Evolutionary conservation across 768 basidiomycete species (phyloP).

Genomic region (Epithele typhae): DNA sequence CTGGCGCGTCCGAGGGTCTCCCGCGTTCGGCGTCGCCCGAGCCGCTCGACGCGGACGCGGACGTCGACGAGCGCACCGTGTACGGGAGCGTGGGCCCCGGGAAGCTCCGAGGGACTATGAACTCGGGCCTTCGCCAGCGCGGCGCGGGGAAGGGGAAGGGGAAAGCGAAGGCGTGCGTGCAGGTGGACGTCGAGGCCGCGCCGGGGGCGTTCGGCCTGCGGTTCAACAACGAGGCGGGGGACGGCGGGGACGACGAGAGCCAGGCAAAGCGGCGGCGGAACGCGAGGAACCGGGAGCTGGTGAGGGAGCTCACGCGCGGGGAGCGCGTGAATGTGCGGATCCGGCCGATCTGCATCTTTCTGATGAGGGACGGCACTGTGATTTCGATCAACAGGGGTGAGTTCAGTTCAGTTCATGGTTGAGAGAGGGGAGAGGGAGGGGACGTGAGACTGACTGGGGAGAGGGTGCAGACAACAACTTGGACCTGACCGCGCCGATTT

Average conservation of each 20-base stretch:
- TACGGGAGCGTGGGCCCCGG: slow-evolving; percentile 19
- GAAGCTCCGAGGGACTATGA: too few species aligned
- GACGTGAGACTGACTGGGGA: neutral
- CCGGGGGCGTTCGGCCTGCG: neutral
- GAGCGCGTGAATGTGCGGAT: slow-evolving; percentile 58
- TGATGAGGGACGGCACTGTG: slow-evolving; percentile 55
- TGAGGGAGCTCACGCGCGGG: slow-evolving; percentile 42
- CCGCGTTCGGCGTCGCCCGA: slow-evolving; percentile 35
- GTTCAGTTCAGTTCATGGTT: neutral
- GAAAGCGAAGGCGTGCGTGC: slow-evolving; percentile 6
- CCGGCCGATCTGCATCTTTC: slow-evolving; percentile 63
- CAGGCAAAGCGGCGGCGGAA: slow-evolving; percentile 14
- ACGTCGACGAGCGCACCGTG: slow-evolving; percentile 27
- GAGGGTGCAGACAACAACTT: slow-evolving; percentile 36
- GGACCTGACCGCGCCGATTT: slow-evolving; percentile 51
- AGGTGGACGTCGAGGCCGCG: slow-evolving; percentile 18
- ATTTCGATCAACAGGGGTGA: slow-evolving; percentile 8
- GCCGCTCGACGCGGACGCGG: slow-evolving; percentile 21
- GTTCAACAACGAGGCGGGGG: slow-evolving; percentile 3
- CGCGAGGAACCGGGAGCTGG: slow-evolving; percentile 23
- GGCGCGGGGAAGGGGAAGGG: slow-evolving; percentile 5
- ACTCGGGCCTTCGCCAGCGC: slow-evolving; percentile 14
- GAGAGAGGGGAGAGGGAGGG: too few species aligned
- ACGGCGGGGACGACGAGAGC: too few species aligned
- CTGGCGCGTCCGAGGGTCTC: slow-evolving; percentile 21